Evolutionary conservation across 1,139 yeast genomes (phyloP).

Genomic region (Pichiaceae sp.): DNA sequence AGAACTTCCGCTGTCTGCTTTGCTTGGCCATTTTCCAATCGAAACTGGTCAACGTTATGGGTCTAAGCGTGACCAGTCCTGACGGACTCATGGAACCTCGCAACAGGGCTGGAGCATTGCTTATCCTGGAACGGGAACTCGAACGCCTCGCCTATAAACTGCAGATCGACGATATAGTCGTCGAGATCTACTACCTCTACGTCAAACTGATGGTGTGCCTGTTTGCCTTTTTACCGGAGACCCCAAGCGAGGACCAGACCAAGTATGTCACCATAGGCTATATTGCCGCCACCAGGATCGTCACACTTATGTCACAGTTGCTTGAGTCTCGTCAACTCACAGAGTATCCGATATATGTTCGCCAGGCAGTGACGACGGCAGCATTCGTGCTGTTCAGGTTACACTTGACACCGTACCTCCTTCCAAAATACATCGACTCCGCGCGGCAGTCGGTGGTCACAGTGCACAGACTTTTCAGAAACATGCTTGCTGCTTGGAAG

Average conservation of each 20-base stretch:
- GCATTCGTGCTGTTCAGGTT: constrained; percentile 74
- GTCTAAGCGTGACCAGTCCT: constrained; percentile 77
- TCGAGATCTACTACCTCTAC: constrained; percentile 76
- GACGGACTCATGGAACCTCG: constrained; percentile 86
- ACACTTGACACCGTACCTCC: constrained; percentile 68
- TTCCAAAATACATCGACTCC: constrained; percentile 75
- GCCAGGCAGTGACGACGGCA: constrained; percentile 79
- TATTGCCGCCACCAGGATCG: constrained; percentile 70
- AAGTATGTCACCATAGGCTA: constrained; percentile 79
- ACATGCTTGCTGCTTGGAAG: constrained; percentile 86
- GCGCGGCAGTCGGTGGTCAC: constrained; percentile 92
- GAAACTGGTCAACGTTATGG: constrained; percentile 78
- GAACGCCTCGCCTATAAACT: constrained; percentile 61
- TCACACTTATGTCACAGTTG: constrained; percentile 68
- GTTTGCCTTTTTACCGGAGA: constrained; percentile 86
- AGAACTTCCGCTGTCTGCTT: constrained; percentile 62
- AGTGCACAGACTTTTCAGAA: constrained; percentile 78
- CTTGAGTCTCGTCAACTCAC: constrained; percentile 62
- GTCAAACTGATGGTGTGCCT: constrained; percentile 77
- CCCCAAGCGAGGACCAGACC: constrained; percentile 83
- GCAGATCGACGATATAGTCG: constrained; percentile 54
- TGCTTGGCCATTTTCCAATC: constrained; percentile 77
- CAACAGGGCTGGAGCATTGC: constrained; percentile 72
- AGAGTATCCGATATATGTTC: constrained; percentile 78
- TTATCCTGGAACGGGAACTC: constrained; percentile 69